Conservation (phyloP, 768 basidiomycete species). For the Termitomyces sp. region DNA sequence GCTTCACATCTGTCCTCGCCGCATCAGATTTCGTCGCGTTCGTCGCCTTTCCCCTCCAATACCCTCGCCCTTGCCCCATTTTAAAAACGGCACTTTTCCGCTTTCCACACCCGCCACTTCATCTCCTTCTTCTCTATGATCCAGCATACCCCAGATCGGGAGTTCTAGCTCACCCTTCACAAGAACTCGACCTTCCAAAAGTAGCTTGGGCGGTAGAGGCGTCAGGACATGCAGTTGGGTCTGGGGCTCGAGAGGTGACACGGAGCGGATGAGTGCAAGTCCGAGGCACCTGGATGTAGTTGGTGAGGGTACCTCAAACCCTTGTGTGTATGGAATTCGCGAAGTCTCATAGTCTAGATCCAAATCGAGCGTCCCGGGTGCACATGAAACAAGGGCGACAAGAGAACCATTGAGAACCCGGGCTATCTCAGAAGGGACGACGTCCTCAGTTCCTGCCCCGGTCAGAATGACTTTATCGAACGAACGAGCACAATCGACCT, state of each 20-base stretch:
- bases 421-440: slow-evolving; percentile 61
- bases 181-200: slow-evolving; percentile 43
- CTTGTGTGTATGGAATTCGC: slow-evolving; percentile 55
- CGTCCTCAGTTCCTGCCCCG: slow-evolving; percentile 76
- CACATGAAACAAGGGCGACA: slow-evolving; percentile 65
- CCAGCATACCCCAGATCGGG: slow-evolving; percentile 84
- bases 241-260: slow-evolving; percentile 27
- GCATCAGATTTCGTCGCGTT: slow-evolving; percentile 84
- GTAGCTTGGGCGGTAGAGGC: slow-evolving; percentile 49
- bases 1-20: slow-evolving; percentile 64
- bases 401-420: slow-evolving; percentile 76
- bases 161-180: slow-evolving; percentile 89
- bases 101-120: slow-evolving; percentile 45
- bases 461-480: slow-evolving; percentile 62
- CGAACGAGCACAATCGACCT: slow-evolving; percentile 51
- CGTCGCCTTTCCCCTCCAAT: slow-evolving; percentile 67
- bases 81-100: slow-evolving; percentile 67
- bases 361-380: slow-evolving; percentile 33
- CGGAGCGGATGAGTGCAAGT: slow-evolving; percentile 66
- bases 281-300: slow-evolving; percentile 62
- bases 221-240: slow-evolving; percentile 78
- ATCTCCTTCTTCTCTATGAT: slow-evolving; percentile 43
- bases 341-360: slow-evolving; percentile 7
- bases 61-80: slow-evolving; percentile 68
- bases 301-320: slow-evolving; percentile 49